These are phyloP conservation scores for Aspergillus fumigatiaffinis DNA, from an alignment of 2,329 filamentous ascomycete genomes.

Conservation along the genomic window DNA sequence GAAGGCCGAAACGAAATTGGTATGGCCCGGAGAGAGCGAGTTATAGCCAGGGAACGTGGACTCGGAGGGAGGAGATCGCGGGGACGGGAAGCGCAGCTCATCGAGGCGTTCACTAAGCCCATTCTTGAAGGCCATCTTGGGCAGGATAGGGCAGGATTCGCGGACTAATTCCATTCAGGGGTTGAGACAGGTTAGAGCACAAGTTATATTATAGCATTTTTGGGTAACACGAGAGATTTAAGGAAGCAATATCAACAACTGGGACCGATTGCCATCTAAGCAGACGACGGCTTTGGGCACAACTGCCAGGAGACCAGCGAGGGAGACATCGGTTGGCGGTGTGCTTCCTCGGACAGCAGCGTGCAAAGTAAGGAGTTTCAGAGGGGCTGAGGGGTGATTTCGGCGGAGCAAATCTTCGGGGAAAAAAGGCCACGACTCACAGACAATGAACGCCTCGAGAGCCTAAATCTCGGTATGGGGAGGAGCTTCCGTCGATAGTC, in stretches of 20 bases:
- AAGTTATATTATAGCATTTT: conserved; percentile 15
- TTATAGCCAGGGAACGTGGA: conserved; percentile 69
- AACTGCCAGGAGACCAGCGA: conserved; percentile 5
- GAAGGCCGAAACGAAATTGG: conserved; percentile 58
- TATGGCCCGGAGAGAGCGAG: conserved; percentile 66
- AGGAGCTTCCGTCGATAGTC: conserved; percentile 8
- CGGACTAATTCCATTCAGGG: conserved; percentile 29
- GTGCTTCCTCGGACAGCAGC: conserved; percentile 20
- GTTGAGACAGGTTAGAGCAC: conserved; percentile 22
- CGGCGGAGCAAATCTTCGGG: conserved; percentile 25
- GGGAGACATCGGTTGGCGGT: conserved; percentile 27
- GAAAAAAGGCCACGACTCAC: conserved; percentile 28
- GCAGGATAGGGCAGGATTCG: conserved; percentile 20
- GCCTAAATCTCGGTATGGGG: conserved; percentile 14
- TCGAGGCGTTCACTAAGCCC: conserved; percentile 66
- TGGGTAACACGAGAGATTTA: conserved; percentile 5
- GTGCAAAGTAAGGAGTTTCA: conserved; percentile 32
- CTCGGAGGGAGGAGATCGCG: conserved; percentile 75
- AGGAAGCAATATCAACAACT: conserved; percentile 8
- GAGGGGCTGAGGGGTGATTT: conserved; percentile 36
- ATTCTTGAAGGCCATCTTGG: conserved; percentile 62
- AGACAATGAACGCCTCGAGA: conserved; percentile 39
- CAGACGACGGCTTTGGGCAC: conserved; percentile 4
- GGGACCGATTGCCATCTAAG: conserved; percentile 13
- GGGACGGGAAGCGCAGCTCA: conserved; percentile 72